A percentile compares a stretch with the other conserved stretches of the same genome.
phyloP scores from a whole-genome alignment of 2,329 filamentous ascomycete genomes.

The Colletotrichum musicola region DNA sequence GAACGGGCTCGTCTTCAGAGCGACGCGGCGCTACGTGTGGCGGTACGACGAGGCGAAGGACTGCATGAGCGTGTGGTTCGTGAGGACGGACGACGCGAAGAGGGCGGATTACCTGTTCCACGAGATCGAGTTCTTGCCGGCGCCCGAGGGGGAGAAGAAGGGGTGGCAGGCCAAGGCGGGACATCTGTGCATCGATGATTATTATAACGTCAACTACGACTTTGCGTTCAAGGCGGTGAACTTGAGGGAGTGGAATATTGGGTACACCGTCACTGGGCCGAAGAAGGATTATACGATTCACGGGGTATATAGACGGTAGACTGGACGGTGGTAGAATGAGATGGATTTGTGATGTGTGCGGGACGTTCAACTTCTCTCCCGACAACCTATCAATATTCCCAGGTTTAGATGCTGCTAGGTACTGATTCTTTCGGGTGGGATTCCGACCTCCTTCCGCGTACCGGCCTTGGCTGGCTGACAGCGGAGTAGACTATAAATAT shows the following conservation, averaged over 20 bases:
- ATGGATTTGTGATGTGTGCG: too few relatives aligned
- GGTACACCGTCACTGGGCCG: slow-evolving; percentile 77
- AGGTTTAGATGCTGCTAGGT: too few relatives aligned
- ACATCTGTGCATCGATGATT: slow-evolving; percentile 79
- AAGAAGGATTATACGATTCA: slow-evolving; percentile 78
- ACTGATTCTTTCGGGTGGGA: too few relatives aligned
- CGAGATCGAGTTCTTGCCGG: slow-evolving; percentile 71
- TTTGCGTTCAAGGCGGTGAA: slow-evolving; percentile 73
- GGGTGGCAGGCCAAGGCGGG: slow-evolving; percentile 75
- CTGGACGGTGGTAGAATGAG: background rate
- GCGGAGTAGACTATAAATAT: too few relatives aligned
- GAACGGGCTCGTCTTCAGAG: slow-evolving; percentile 68
- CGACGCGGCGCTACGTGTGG: slow-evolving; percentile 78
- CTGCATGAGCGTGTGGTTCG: slow-evolving; percentile 79
- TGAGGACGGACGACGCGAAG: slow-evolving; percentile 70
- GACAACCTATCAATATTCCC: too few relatives aligned
- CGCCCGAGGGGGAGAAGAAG: slow-evolving; percentile 48
- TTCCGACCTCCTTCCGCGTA: too few relatives aligned
- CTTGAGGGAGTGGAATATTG: slow-evolving; percentile 69
- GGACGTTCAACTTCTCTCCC: too few relatives aligned
- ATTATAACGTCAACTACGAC: slow-evolving; percentile 77
- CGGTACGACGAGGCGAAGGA: slow-evolving; percentile 74
- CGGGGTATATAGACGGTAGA: slow-evolving; percentile 62
- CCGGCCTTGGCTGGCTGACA: too few relatives aligned
- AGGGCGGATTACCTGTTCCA: slow-evolving; percentile 82